Evolutionary conservation across 2,329 filamentous ascomycete genomes (phyloP).

Genomic region (Aspergillus uvarum): DNA sequence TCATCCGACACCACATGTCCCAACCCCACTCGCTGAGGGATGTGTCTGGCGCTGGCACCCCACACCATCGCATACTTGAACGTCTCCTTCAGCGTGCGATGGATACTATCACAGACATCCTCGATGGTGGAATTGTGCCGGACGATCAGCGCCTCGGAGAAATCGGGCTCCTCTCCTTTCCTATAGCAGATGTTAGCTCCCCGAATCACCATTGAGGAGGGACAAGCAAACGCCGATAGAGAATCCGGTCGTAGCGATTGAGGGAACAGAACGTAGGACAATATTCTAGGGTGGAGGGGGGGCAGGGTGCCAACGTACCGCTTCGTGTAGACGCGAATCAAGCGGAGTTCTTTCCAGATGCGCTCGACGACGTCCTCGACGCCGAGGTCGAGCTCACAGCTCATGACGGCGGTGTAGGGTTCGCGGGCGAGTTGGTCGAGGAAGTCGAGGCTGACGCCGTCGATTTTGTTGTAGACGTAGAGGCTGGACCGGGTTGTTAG

Average conservation of each 20-base stretch:
- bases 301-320: slow-evolving; percentile 36
- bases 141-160: slow-evolving; percentile 89
- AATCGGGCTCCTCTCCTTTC: slow-evolving; percentile 86
- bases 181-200: slow-evolving; percentile 43
- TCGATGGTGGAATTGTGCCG: slow-evolving; percentile 84
- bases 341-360: slow-evolving; percentile 87
- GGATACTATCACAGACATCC: slow-evolving; percentile 94
- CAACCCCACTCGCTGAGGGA: slow-evolving; percentile 89
- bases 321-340: slow-evolving; percentile 96
- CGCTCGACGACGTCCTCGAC: slow-evolving; percentile 90
- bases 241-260: too few species aligned
- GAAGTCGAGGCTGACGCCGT: slow-evolving; percentile 89
- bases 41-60: slow-evolving; percentile 92
- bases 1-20: slow-evolving; percentile 72
- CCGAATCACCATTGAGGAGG: too few species aligned
- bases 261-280: too few species aligned
- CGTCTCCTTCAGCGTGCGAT: slow-evolving; percentile 91
- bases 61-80: slow-evolving; percentile 99
- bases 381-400: slow-evolving; percentile 90
- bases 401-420: slow-evolving; percentile 94
- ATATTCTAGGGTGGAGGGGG: too few species aligned
- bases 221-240: too few species aligned
- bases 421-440: slow-evolving; percentile 89
- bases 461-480: slow-evolving; percentile 99
- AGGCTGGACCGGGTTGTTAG: slow-evolving; percentile 51